Evolutionary conservation across 345 rosid genomes (phyloP), one percentile per base, ranked within the genome.

Genomic region (Populus deltoides): DNA sequence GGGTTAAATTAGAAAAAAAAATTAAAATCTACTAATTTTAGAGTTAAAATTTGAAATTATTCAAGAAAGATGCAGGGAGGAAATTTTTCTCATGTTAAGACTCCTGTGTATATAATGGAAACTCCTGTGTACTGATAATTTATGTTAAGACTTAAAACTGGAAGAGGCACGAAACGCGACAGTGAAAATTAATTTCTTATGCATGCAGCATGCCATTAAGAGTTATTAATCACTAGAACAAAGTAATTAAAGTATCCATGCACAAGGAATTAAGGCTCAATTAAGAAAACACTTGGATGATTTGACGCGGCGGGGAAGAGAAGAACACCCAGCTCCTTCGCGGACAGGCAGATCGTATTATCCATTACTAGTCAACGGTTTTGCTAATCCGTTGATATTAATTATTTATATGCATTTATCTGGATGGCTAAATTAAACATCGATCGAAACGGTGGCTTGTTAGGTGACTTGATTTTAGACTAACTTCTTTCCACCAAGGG

Each of bases 161-260:
- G 7, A 13, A 20, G 22, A 17, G 68, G 75, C 41, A 73, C 12
- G 70, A n/a, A 74, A 73, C 76, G 83, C 71, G 83, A 68, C 55
- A 29, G 73, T 80, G 78, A 83, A 78, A 63, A 9, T 61, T 79
- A 63, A 9, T 61, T 79, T 77, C 70, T 76, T 33, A 13, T 66
- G 10, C 9, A 15, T 66, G 41, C 39, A 18, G 41, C 24, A 62
- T 62, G 12, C 20, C 18, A 17, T 36, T 20, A 61, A 68, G 2
- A 55, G 41, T 43, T 27, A 33, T 6, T 22, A 25, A 33, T 6
- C 7, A 10, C 27, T 24, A 5, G 27, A 62, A 62, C 27, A 9
- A 27, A 1, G 27, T 61, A 20, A 61, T 61, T 27, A 20, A 55
- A 1, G n/a, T 55, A 20, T 55, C 61, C 61, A 55, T 8, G 62